Evolutionary conservation across 768 basidiomycete species (phyloP).

Genomic region (Crucibulum laeve): DNA sequence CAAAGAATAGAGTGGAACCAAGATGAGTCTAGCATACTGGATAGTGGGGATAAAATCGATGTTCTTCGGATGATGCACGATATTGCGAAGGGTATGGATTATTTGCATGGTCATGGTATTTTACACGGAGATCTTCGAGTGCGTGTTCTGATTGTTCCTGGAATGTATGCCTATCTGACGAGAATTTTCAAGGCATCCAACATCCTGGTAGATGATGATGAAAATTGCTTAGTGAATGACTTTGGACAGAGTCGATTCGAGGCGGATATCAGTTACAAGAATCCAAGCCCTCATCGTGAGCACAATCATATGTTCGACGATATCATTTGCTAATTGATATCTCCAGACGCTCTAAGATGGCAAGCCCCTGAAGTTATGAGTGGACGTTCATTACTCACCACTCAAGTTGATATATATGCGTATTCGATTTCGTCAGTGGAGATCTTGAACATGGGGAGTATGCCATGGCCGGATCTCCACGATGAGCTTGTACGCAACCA

Average conservation of each 20-base stretch:
- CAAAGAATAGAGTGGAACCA: slow-evolving; percentile 20
- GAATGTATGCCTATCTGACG: neutral
- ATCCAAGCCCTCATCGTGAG: slow-evolving; percentile 34
- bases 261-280: slow-evolving; percentile 34
- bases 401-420: slow-evolving; percentile 53
- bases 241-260: slow-evolving; percentile 71
- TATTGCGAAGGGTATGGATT: slow-evolving; percentile 68
- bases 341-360: slow-evolving; percentile 52
- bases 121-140: slow-evolving; percentile 74
- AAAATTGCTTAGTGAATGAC: slow-evolving; percentile 61
- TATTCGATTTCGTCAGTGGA: slow-evolving; percentile 55
- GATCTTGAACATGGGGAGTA: slow-evolving; percentile 46
- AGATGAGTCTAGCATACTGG: too few species aligned
- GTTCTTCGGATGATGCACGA: slow-evolving; percentile 53
- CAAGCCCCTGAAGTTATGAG: slow-evolving; percentile 53
- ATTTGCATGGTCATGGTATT: slow-evolving; percentile 55
- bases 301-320: slow-evolving; percentile 7
- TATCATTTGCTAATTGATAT: neutral
- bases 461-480: slow-evolving; percentile 42
- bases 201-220: slow-evolving; percentile 56
- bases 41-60: slow-evolving; percentile 29
- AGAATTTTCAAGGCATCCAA: slow-evolving; percentile 44
- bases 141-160: slow-evolving; percentile 7
- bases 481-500: slow-evolving; percentile 37
- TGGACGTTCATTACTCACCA: slow-evolving; percentile 34